phyloP scores from a whole-genome alignment of 83 land plant species.

The Picea mariana region DNA sequence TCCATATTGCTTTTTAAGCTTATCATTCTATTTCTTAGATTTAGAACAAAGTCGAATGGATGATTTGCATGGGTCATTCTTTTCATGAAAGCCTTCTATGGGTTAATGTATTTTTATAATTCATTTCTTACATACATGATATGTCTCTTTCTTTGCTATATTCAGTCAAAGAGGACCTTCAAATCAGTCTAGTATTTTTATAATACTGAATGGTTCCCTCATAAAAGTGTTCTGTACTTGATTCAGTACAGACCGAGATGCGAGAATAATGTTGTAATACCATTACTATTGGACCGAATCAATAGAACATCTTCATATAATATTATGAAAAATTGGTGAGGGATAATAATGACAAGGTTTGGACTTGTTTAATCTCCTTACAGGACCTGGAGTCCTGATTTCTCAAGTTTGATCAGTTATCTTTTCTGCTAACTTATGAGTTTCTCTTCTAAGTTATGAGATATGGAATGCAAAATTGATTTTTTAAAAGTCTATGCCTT shows the following conservation, averaged over 20 bases:
- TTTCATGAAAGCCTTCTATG: not conserved
- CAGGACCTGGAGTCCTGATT: not conserved
- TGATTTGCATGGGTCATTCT: not conserved
- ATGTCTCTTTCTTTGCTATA: not conserved
- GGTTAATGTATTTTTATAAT: not conserved
- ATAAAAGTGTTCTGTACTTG: not conserved
- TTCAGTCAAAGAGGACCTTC: not conserved
- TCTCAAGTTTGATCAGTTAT: constrained; percentile 1
- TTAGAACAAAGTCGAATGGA: not conserved
- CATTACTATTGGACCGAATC: not conserved
- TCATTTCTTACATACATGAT: not conserved
- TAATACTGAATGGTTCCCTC: not conserved
- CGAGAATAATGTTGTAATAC: not conserved
- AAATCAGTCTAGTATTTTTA: too few species aligned
- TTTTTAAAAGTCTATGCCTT: too few species aligned
- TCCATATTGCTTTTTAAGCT: not conserved
- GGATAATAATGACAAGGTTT: not conserved
- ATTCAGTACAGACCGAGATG: not conserved
- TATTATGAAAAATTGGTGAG: not conserved
- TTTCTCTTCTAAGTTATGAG: too few species aligned
- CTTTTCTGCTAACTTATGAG: not conserved
- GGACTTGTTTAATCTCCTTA: not conserved
- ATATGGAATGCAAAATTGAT: too few species aligned
- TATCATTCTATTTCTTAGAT: not conserved
- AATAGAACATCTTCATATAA: not conserved